Evolutionary conservation across 2,329 filamentous ascomycete species (phyloP).

Genomic region (Phaeophleospora eucalypticola): DNA sequence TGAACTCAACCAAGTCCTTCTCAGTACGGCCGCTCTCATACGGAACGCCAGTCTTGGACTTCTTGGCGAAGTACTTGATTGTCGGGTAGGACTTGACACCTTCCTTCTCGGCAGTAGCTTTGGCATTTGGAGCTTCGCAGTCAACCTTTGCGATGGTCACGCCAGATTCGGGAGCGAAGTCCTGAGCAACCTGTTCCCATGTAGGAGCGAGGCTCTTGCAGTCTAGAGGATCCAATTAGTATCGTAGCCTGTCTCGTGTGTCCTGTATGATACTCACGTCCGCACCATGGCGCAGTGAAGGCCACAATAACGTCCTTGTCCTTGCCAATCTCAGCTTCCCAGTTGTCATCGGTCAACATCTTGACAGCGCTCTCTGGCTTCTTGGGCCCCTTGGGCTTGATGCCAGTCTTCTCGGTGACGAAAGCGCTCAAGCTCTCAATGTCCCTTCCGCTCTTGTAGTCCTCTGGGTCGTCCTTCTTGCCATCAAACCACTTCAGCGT

Average conservation of each 20-base stretch:
- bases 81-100: slow-evolving; percentile 87
- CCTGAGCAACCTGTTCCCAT: slow-evolving; percentile 81
- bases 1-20: slow-evolving; percentile 68
- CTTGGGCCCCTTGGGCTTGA: slow-evolving; percentile 72
- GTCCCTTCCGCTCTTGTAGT: slow-evolving; percentile 84
- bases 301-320: slow-evolving; percentile 91
- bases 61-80: slow-evolving; percentile 94
- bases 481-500: slow-evolving; percentile 98
- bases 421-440: slow-evolving; percentile 79
- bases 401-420: slow-evolving; percentile 79
- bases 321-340: slow-evolving; percentile 71
- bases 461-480: slow-evolving; percentile 67
- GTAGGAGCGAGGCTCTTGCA: slow-evolving; percentile 90
- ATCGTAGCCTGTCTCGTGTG: slow-evolving; percentile 2
- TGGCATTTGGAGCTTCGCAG: slow-evolving; percentile 81
- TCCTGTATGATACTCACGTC: slow-evolving; percentile 65
- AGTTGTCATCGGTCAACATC: slow-evolving; percentile 74
- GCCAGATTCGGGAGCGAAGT: slow-evolving; percentile 71
- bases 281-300: slow-evolving; percentile 98
- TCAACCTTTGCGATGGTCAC: slow-evolving; percentile 94
- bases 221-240: slow-evolving; percentile 54
- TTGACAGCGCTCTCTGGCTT: slow-evolving; percentile 70
- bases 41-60: slow-evolving; percentile 64
- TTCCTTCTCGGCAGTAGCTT: slow-evolving; percentile 69
- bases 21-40: slow-evolving; percentile 78